Evolutionary conservation across 2,329 filamentous ascomycete genomes (phyloP), one percentile per base, ranked within the genome.

Genomic region (Aureobasidium leucospermi): DNA sequence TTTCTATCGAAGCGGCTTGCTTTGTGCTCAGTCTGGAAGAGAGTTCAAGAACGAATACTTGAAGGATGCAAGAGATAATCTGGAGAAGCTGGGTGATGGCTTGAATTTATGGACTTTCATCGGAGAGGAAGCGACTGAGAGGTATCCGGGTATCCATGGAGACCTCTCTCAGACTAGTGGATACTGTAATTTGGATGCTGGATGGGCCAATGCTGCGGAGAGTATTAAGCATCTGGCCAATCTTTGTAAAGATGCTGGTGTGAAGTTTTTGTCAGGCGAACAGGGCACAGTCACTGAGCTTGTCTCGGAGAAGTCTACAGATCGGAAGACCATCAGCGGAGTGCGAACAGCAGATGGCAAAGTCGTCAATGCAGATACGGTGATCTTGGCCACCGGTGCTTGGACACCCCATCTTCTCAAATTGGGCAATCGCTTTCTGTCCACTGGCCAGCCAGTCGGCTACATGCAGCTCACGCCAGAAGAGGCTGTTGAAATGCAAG

Each of bases 371-470:
- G 65, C 61, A 0, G 64, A 66, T 13, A 58, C 60, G 3, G 63
- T 69, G n/a, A 60, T 69, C 1, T 53, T 67, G 16, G 61, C 67
- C 1, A 61, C 67, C 5, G 68, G 68, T 3, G 68, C 67, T 4
- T 69, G 67, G 68, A 63, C 57, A 3, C 57, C 64, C 0, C 61
- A 64, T 11, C 47, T 69, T 6, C 58, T 67, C 5, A 49, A 62
- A 1, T 60, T 65, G 59, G 64, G 63, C n/a, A 61, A 65, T 23
- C 52, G 43, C n/a, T 60, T 61, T 11, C 41, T 65, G 4, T 87
- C 90, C 2, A 94, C 89, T 0, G 91, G 88, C 13, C 91, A 96
- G 67, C 81, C 82, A 0, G 69, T 96, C 28, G 87, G 81, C 10
- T 96, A 93, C 74, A 76, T 95, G 63, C 78, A 83, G 62, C 79